Evolutionary conservation across 306 rosid species (phyloP), one percentile per base, ranked within the genome.

Genomic region (Quercus cerris): DNA sequence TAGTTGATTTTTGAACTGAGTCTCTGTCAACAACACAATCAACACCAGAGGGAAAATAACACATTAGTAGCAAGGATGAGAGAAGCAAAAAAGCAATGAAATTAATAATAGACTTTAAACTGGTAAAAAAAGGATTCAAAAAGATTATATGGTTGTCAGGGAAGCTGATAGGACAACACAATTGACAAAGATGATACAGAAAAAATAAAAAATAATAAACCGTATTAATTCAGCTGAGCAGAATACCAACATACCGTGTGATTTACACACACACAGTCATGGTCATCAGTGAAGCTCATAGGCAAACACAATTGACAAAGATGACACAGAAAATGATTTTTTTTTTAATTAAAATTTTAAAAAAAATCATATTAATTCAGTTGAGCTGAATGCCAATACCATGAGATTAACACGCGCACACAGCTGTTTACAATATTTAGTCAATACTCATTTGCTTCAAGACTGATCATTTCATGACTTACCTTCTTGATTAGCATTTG

Each of bases 401-500:
- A 27, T 41, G 19, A 15, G 23, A 38, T 52, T 69, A 67, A 52
- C 17, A 19, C 71, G 25, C 14, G 22, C 67, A 2, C 19, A 19
- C 6, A 4, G 25, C 35, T 52, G 27, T 17, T 72, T 30, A 6
- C 14, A 11, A 57, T 15, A 58, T 23, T 20, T n/a, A 70, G 19
- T 66, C 59, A 66, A 22, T 63, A 54, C 11, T 72, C 46, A 73
- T 56, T 44, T 61, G 52, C 56, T 30, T 75, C 63, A 75, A 74
- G 62, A 10, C 27, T 4, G 49, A 11, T 66, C 61, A 5, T 71
- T 80, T 14, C 31, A 71, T 33, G 75, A 76, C 74, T 81, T 77
- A 91, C 97, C 94, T 91, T 92, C 62, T 83, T 84, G 76, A 73
- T 84, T 72, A 88, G 78, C 92, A 88, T 89, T 80, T 85, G 90